Percentiles rank a stretch among this genome's conserved stretches.
phyloP scores from a whole-genome alignment of 2,329 filamentous ascomycete species.

The Talaromyces sp. region DNA sequence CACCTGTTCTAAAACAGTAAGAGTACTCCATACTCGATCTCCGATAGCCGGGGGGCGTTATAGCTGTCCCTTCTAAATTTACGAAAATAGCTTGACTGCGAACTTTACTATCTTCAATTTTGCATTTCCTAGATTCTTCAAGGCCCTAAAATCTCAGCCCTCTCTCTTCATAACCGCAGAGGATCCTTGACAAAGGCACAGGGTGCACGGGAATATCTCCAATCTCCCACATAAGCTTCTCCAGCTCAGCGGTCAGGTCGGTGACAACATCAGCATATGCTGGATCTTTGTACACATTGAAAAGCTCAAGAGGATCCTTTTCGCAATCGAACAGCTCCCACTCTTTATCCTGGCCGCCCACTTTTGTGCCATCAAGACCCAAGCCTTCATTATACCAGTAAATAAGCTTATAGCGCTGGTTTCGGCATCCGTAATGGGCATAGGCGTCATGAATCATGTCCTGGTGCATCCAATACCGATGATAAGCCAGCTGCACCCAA shows the following conservation, averaged over 20 bases:
- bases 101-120: too few relatives aligned
- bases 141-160: too few relatives aligned
- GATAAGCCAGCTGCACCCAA: conserved; percentile 52
- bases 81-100: too few relatives aligned
- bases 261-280: conserved; percentile 35
- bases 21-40: too few relatives aligned
- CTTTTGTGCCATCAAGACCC: conserved; percentile 42
- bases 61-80: too few relatives aligned
- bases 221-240: conserved; percentile 50
- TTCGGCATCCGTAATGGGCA: conserved; percentile 50
- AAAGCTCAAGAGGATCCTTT: conserved; percentile 47
- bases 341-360: conserved; percentile 41
- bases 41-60: too few relatives aligned
- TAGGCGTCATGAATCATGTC: conserved; percentile 48
- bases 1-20: too few relatives aligned
- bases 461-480: conserved; percentile 54
- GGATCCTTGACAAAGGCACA: too few relatives aligned
- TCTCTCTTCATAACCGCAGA: too few relatives aligned
- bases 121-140: too few relatives aligned
- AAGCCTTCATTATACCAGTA: conserved; percentile 54
- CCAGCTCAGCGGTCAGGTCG: conserved; percentile 40
- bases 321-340: conserved; percentile 54
- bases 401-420: conserved; percentile 52
- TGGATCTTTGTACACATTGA: conserved; percentile 42
- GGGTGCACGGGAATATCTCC: conserved; percentile 39